phyloP scores from a whole-genome alignment of 768 basidiomycete genomes.

The Mycena indigotica region DNA sequence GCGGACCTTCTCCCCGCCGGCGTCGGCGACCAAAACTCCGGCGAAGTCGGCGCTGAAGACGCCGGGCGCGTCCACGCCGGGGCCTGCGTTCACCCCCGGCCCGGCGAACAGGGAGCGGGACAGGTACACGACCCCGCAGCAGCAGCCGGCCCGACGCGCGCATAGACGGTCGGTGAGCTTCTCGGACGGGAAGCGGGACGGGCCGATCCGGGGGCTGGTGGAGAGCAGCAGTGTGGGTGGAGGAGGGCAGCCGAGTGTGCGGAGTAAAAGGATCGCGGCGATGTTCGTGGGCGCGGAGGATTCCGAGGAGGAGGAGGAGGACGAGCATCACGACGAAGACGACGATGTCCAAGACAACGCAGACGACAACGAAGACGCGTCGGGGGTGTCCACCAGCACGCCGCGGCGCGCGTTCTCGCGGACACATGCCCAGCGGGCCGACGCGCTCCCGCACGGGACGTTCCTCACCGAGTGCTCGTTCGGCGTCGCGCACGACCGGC shows the following conservation, averaged over 20 bases:
- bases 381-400: slow-evolving; percentile 18
- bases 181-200: slow-evolving; percentile 89
- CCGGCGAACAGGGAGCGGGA: slow-evolving; percentile 41
- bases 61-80: slow-evolving; percentile 51
- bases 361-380: slow-evolving; percentile 17
- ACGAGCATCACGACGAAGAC: slow-evolving; percentile 21
- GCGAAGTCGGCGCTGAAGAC: slow-evolving; percentile 38
- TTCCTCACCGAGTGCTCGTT: slow-evolving; percentile 97
- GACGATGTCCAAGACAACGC: slow-evolving; percentile 5
- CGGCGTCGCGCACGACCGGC: slow-evolving; percentile 86
- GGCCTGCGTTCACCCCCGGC: slow-evolving; percentile 62
- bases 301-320: slow-evolving; percentile 19
- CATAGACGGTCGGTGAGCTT: slow-evolving; percentile 93
- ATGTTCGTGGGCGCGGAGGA: slow-evolving; percentile 76
- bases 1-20: slow-evolving; percentile 15
- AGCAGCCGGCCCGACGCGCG: too few species aligned
- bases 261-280: slow-evolving; percentile 80
- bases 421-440: slow-evolving; percentile 44
- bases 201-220: slow-evolving; percentile 75
- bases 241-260: slow-evolving; percentile 54
- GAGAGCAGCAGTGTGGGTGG: slow-evolving; percentile 35
- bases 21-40: slow-evolving; percentile 14
- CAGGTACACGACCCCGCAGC: slow-evolving; percentile 62
- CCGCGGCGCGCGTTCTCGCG: slow-evolving; percentile 48
- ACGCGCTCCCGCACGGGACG: too few species aligned